Conservation (phyloP, 2,329 filamentous ascomycete species). For the Aspergillus sp. region DNA sequence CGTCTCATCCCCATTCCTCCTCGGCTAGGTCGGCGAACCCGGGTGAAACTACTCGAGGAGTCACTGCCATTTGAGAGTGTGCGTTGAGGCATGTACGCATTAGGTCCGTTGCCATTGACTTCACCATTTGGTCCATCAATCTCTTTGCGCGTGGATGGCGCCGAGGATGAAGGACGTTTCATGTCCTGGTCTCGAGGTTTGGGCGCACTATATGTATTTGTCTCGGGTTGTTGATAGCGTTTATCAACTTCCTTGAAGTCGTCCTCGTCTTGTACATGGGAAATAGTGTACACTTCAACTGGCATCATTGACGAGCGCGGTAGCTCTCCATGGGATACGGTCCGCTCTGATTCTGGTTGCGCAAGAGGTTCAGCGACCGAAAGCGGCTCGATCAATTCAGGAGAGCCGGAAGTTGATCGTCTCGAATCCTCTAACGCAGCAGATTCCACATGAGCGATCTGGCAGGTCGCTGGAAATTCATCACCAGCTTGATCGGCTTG, state of each 20-base stretch:
- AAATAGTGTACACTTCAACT: slow-evolving; percentile 23
- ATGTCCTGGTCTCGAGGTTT: slow-evolving; percentile 15
- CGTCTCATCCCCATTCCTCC: slow-evolving; percentile 66
- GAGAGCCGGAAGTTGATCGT: slow-evolving; percentile 25
- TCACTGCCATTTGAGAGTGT: slow-evolving; percentile 70
- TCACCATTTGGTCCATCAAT: slow-evolving; percentile 16
- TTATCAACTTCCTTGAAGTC: neutral
- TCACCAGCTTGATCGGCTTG: neutral
- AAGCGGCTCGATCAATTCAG: slow-evolving; percentile 22
- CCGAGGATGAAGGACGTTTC: slow-evolving; percentile 31
- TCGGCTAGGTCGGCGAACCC: slow-evolving; percentile 56
- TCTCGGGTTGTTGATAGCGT: neutral
- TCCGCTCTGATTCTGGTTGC: neutral
- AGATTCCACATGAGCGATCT: slow-evolving; percentile 29
- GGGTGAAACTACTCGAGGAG: slow-evolving; percentile 76
- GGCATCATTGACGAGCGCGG: slow-evolving; percentile 17
- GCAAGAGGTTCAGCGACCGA: slow-evolving; percentile 23
- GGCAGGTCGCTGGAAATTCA: slow-evolving; percentile 22
- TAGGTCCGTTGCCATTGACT: slow-evolving; percentile 13
- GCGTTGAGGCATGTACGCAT: slow-evolving; percentile 47
- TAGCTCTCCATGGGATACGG: neutral
- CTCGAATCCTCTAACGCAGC: slow-evolving; percentile 23
- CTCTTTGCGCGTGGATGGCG: slow-evolving; percentile 25
- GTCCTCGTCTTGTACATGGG: slow-evolving; percentile 18
- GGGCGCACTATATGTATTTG: neutral